Percentiles rank a stretch among this genome's conserved stretches.
Evolutionary conservation across 768 basidiomycete species (phyloP).

Genomic region (Hortiboletus campestris): DNA sequence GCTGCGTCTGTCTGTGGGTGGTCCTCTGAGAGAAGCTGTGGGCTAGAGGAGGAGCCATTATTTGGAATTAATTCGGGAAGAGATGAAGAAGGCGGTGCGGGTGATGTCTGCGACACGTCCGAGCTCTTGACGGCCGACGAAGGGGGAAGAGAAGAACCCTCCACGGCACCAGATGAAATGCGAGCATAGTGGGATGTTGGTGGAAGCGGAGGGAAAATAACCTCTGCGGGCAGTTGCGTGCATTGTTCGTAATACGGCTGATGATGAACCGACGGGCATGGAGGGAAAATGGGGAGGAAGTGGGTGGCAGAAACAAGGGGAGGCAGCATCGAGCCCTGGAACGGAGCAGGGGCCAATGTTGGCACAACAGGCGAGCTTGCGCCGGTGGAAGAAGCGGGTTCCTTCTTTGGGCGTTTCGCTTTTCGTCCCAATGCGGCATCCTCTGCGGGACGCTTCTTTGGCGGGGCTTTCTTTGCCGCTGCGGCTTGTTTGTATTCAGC

Average conservation of each 20-base stretch:
- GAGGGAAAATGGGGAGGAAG: constrained; percentile 45
- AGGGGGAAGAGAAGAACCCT: constrained; percentile 19
- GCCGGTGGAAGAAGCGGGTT: constrained; percentile 21
- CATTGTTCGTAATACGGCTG: constrained; percentile 74
- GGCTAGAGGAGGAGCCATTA: constrained; percentile 66
- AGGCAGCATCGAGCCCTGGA: constrained; percentile 19
- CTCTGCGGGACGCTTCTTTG: constrained; percentile 42
- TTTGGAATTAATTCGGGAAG: constrained; percentile 66
- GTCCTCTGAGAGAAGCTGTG: constrained; percentile 39
- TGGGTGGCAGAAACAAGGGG: constrained; percentile 25
- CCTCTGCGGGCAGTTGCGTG: constrained; percentile 53
- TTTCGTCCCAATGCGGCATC: constrained; percentile 39
- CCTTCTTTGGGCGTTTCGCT: constrained; percentile 47
- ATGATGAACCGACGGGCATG: constrained; percentile 59
- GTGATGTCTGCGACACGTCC: constrained; percentile 26
- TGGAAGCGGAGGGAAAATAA: constrained; percentile 75
- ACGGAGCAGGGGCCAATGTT: constrained; percentile 20
- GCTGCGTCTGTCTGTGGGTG: constrained; percentile 16
- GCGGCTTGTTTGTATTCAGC: constrained; percentile 35
- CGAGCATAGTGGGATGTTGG: constrained; percentile 43
- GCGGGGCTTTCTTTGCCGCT: constrained; percentile 27
- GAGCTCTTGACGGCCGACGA: constrained; percentile 24
- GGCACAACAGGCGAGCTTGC: constrained; percentile 21
- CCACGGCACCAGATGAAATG: constrained; percentile 16
- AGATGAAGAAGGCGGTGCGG: constrained; percentile 36